Conservation (phyloP, 495 filamentous ascomycete genomes). For the Symbiotaphrina buchneri region DNA sequence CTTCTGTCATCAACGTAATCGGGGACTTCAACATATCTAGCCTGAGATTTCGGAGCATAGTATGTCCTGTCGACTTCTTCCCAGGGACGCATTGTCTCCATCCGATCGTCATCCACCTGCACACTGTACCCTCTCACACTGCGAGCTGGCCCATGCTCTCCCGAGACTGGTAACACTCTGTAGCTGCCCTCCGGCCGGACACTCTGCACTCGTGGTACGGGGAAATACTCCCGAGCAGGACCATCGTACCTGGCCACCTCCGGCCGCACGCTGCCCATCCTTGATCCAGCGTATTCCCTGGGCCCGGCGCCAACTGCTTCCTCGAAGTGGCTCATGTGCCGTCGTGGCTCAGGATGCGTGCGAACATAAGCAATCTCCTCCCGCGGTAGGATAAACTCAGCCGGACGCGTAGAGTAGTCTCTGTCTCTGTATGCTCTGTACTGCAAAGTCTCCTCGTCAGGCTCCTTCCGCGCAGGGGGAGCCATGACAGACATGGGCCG, state of each 20-base stretch:
- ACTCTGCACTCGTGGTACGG: slow-evolving; percentile 3
- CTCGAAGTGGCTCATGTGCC: slow-evolving; percentile 1
- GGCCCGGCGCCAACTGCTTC: slow-evolving; percentile 2
- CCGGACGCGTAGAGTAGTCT: slow-evolving; percentile 19
- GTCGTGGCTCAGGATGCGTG: slow-evolving; percentile 1
- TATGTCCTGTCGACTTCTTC: no score
- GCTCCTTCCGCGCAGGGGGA: slow-evolving; percentile 23
- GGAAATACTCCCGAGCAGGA: slow-evolving; percentile 3
- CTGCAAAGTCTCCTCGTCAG: slow-evolving; percentile 21
- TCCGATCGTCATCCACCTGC: slow-evolving; percentile 2
- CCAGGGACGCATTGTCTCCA: no score
- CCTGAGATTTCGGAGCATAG: no score
- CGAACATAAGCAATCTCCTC: slow-evolving; percentile 3
- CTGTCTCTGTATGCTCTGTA: slow-evolving; percentile 25
- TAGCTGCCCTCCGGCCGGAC: slow-evolving; percentile 2
- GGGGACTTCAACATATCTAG: no score
- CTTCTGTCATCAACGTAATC: no score
- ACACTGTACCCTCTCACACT: slow-evolving; percentile 2
- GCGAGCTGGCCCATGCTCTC: not conserved
- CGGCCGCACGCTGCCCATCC: slow-evolving; percentile 2
- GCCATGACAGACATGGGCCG: slow-evolving; percentile 15
- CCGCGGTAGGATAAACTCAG: slow-evolving; percentile 1
- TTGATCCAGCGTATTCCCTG: slow-evolving; percentile 2
- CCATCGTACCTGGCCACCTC: slow-evolving; percentile 3
- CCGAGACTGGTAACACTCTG: not conserved